phyloP scores from a whole-genome alignment of 805 yeast genomes.

The Yamadazyma takamatsuzukensis region DNA sequence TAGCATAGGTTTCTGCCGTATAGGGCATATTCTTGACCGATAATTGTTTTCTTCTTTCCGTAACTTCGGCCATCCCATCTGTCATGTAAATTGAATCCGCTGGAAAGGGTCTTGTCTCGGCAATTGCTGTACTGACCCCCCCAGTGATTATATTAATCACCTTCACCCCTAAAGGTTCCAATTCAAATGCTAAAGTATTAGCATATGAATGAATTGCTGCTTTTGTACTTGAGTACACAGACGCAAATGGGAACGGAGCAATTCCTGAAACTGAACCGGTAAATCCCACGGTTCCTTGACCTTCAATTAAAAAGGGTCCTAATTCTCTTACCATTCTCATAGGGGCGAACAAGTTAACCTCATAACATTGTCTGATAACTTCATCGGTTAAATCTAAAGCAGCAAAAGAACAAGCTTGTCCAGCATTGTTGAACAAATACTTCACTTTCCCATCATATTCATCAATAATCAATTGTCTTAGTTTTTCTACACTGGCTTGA shows the following conservation, averaged over 20 bases:
- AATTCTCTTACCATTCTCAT: slow-evolving; percentile 29
- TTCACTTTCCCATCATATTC: slow-evolving; percentile 29
- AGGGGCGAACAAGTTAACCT: slow-evolving; percentile 37
- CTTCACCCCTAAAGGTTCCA: slow-evolving; percentile 14
- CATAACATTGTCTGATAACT: slow-evolving; percentile 14
- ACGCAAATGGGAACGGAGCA: slow-evolving; percentile 25
- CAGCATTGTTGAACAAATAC: slow-evolving; percentile 39
- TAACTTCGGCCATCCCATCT: slow-evolving; percentile 3
- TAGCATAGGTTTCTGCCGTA: slow-evolving; percentile 6
- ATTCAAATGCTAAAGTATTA: slow-evolving; percentile 11
- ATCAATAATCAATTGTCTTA: slow-evolving; percentile 15
- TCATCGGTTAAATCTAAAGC: slow-evolving; percentile 25
- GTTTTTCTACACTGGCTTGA: slow-evolving; percentile 20
- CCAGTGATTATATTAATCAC: slow-evolving; percentile 13
- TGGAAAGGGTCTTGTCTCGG: neutral
- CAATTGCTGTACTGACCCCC: slow-evolving; percentile 10
- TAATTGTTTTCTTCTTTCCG: neutral
- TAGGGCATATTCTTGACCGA: slow-evolving; percentile 1
- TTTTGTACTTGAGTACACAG: slow-evolving; percentile 31
- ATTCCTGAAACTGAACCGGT: slow-evolving; percentile 29
- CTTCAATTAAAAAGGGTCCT: slow-evolving; percentile 22
- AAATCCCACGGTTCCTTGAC: slow-evolving; percentile 34
- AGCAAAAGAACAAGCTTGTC: slow-evolving; percentile 18
- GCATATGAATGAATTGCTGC: slow-evolving; percentile 13
- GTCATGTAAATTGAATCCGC: slow-evolving; percentile 3